A percentile compares a stretch with the other conserved stretches of the same genome.
phyloP scores from a whole-genome alignment of 768 basidiomycete genomes.

The Austroboletus festivus region DNA sequence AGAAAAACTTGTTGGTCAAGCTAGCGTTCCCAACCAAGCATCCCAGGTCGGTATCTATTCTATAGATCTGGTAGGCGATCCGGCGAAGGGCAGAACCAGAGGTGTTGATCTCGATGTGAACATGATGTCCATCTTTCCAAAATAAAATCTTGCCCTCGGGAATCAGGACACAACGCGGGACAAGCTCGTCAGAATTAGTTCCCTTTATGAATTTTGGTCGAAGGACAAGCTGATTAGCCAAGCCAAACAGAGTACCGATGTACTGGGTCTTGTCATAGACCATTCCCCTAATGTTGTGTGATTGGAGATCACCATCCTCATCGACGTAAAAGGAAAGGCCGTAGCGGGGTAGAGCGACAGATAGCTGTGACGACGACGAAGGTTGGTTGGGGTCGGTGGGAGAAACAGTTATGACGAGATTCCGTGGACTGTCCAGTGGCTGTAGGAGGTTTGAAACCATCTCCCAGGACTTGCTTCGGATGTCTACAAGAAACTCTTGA shows the following conservation, averaged over 20 bases:
- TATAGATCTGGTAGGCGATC: slow-evolving; percentile 23
- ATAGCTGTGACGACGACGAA: neutral
- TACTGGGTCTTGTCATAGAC: neutral
- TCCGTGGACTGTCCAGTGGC: neutral
- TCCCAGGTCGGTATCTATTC: slow-evolving; percentile 28
- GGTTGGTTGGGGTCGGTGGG: neutral
- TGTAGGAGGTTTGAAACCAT: neutral
- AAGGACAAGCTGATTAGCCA: neutral
- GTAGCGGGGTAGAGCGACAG: neutral
- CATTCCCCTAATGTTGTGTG: neutral
- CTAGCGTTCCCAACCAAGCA: slow-evolving; percentile 3
- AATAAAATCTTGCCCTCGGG: slow-evolving; percentile 21
- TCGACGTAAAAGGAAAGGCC: neutral
- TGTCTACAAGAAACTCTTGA: neutral
- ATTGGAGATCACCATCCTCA: neutral
- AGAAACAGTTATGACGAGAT: neutral
- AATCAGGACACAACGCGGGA: slow-evolving; percentile 15
- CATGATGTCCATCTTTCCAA: slow-evolving; percentile 19
- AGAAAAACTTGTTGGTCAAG: slow-evolving; percentile 29
- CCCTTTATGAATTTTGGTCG: neutral
- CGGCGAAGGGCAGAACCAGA: neutral
- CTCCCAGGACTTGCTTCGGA: neutral
- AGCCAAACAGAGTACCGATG: neutral
- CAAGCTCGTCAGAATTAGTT: neutral
- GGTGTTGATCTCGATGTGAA: slow-evolving; percentile 2